Evolutionary conservation across 768 basidiomycete species (phyloP), one percentile per base, ranked within the genome.

Genomic region (Mycena latifolia): DNA sequence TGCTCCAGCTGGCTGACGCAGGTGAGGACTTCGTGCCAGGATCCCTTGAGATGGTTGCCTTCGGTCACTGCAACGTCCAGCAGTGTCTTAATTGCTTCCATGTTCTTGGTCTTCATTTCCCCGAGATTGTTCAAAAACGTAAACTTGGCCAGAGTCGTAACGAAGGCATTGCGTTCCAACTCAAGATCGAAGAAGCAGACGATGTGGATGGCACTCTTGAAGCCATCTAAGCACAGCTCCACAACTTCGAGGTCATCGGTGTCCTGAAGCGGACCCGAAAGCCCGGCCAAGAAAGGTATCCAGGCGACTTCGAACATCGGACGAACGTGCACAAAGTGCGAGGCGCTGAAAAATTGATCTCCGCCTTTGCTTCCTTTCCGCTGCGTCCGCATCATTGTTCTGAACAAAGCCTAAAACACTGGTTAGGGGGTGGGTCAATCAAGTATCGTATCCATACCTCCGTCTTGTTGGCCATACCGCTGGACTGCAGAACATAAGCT

Each of bases 301-400:
- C 98, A 99, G 24, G 95, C 96, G 9, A 98, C 96, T 78, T 99
- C 97, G 72, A 99, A 98, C 98, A 99, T 99, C 22, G 98, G 97
- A 39, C 90, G 88, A 66, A 99, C 97, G 76, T 99, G 98, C 62
- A 98, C 89, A 67, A 96, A 94, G 74, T 98, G 94, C 0, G 95
- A 98, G 1, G 98, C 98, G 67, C 94, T 95, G 81, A 96, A 98
- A 81, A 95, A 99, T 67, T 97, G 94, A 67, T 98, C 95, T 27
- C 84, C 87, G 7, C 81, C 78, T 76, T 89, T 92, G 10, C 90
- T 87, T 25, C 91, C 89, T 71, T 92, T 93, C n/a, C 93, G 88
- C 75, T 98, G 96, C 28, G 94, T 88, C 33, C 93, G 90, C 84
- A 95, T 93, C 85, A 99, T 87, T 0, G 95, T 96, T 71, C 87